Evolutionary conservation across 352 stramenopile species (phyloP).

Genomic region (Globisporangium viniferum): DNA sequence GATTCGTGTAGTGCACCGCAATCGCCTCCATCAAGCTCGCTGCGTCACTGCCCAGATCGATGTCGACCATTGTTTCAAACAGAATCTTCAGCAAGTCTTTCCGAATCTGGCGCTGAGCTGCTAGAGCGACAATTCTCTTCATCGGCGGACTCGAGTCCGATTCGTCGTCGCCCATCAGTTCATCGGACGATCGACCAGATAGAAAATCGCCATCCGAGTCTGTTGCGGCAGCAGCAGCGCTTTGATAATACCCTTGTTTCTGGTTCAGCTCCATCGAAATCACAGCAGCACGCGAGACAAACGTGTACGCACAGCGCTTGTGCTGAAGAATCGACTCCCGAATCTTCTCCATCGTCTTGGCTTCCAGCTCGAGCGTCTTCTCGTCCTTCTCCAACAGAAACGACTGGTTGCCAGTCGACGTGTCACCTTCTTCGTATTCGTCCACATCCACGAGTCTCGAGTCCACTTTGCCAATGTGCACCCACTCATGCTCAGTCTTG

Average conservation of each 20-base stretch:
- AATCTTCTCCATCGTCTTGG: slow-evolving; percentile 62
- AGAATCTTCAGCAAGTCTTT: slow-evolving; percentile 59
- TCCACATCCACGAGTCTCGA: slow-evolving; percentile 56
- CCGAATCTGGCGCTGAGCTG: slow-evolving; percentile 44
- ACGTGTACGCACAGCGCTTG: slow-evolving; percentile 72
- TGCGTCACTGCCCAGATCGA: slow-evolving; percentile 65
- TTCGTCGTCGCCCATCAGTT: slow-evolving; percentile 18
- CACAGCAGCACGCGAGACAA: slow-evolving; percentile 54
- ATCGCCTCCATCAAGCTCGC: slow-evolving; percentile 53
- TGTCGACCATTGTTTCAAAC: slow-evolving; percentile 72
- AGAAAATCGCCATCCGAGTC: slow-evolving; percentile 6
- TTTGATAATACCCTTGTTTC: slow-evolving; percentile 5
- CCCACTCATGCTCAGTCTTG: slow-evolving; percentile 48
- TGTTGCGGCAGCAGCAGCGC: not conserved
- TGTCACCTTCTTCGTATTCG: slow-evolving; percentile 63
- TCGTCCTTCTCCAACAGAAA: slow-evolving; percentile 85
- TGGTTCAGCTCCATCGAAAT: slow-evolving; percentile 51
- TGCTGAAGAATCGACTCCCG: slow-evolving; percentile 63
- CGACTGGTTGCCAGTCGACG: slow-evolving; percentile 19
- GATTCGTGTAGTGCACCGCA: slow-evolving; percentile 50
- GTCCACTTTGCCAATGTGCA: slow-evolving; percentile 54
- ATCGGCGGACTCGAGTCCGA: slow-evolving; percentile 22
- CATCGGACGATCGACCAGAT: slow-evolving; percentile 11
- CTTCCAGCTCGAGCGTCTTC: slow-evolving; percentile 75
- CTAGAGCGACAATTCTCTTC: slow-evolving; percentile 46